Conservation (phyloP, 2,329 filamentous ascomycete species). For the Monosporascus sp. region DNA sequence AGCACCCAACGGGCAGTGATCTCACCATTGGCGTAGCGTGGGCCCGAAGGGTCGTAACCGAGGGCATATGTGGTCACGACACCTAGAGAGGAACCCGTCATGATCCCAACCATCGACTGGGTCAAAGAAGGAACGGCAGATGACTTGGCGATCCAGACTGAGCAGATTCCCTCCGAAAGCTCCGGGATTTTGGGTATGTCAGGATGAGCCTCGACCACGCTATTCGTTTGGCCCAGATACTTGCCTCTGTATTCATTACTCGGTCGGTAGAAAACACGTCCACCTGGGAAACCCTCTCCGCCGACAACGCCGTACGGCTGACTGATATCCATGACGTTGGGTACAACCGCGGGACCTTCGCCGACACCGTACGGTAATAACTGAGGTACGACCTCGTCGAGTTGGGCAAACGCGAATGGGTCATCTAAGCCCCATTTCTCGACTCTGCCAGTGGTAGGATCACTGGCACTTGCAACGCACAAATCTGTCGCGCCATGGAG, state of each 20-base stretch:
- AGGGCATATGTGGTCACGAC: slow-evolving; percentile 78
- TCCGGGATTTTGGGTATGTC: slow-evolving; percentile 74
- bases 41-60: slow-evolving; percentile 51
- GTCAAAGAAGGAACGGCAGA: slow-evolving; percentile 64
- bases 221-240: slow-evolving; percentile 60
- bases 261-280: slow-evolving; percentile 71
- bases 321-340: slow-evolving; percentile 88
- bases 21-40: slow-evolving; percentile 65
- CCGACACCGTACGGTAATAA: slow-evolving; percentile 73
- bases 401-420: slow-evolving; percentile 67
- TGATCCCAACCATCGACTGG: slow-evolving; percentile 71
- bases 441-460: slow-evolving; percentile 69
- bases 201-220: slow-evolving; percentile 54
- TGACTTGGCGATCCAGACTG: slow-evolving; percentile 88
- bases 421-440: slow-evolving; percentile 80
- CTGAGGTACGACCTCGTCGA: slow-evolving; percentile 70
- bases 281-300: slow-evolving; percentile 81
- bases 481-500: slow-evolving; percentile 79
- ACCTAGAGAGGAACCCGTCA: slow-evolving; percentile 78
- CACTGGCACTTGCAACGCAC: slow-evolving; percentile 73
- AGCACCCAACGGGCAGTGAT: slow-evolving; percentile 85
- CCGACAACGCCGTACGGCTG: slow-evolving; percentile 77
- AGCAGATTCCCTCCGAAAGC: slow-evolving; percentile 65
- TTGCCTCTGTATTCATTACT: slow-evolving; percentile 70
- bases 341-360: slow-evolving; percentile 69